Evolutionary conservation across 2,329 filamentous ascomycete species (phyloP), one percentile per base, ranked within the genome.

Genomic region (Diaporthe sp.): DNA sequence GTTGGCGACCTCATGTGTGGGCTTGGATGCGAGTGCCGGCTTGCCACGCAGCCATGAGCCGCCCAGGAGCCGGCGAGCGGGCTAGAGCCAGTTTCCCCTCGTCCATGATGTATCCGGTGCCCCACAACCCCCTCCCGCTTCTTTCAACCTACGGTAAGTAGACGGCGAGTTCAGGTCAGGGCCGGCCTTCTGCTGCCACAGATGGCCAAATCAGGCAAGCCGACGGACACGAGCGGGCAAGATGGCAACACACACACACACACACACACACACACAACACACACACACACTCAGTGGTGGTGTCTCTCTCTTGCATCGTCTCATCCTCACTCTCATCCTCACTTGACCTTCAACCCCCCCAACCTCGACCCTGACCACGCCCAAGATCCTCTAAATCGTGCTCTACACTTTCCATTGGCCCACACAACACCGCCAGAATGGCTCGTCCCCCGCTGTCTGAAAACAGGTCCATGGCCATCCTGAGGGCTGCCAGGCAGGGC

Each of bases 381-480:
- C 39, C 37, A 20, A 42, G 39, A 44, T 17, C 44, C 60, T 42
- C 57, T 22, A 28, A 7, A 6, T 44, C 12, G 58, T 63, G 58
- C 37, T 37, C 28, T 4, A 20, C 37, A 63, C 58, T 5, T 44
- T 28, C 58, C 37, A 63, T 63, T 25, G 58, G 37, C 25, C 31
- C 44, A 9, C 31, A 60, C 10, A 15, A n/a, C 28, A n/a, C 22
- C 44, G 44, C 44, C 44, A 51, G n/a, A 42, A 85, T 85, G 84
- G 73, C 78, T 28, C 82, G 82, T 63, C 84, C 83, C 78, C 79
- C 84, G 68, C 82, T 87, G 77, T 80, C 84, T 78, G 77, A 85
- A 78, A 90, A 90, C 82, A 87, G 88, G 81, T 87, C 88, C 75
- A 85, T 90, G 82, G 81, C 85, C 80, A 91, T 92, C 79, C 87